Percentiles rank a stretch among this genome's conserved stretches.
These are phyloP conservation scores for Kentomonas sorsogonicus DNA, from an alignment of 208 protist genomes.

Conservation along the genomic window DNA sequence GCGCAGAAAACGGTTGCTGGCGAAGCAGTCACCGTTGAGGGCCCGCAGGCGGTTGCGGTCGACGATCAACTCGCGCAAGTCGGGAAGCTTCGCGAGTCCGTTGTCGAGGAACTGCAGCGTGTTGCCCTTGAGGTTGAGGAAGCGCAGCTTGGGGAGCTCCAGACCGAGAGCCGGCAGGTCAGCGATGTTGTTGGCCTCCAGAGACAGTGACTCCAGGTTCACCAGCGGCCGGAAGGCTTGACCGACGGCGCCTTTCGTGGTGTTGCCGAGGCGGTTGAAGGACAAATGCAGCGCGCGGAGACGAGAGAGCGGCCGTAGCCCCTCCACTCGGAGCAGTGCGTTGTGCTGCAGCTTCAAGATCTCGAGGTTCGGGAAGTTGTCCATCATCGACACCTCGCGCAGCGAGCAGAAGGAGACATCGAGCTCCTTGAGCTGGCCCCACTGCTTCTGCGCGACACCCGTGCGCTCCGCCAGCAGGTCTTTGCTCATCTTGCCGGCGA, in stretches of 20 bases:
- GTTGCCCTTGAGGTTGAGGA: constrained; percentile 88
- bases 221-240: constrained; percentile 35
- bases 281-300: constrained; percentile 80
- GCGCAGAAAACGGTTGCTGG: constrained; percentile 35
- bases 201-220: constrained; percentile 69
- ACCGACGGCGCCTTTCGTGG: constrained; percentile 27
- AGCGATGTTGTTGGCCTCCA: constrained; percentile 82
- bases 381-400: constrained; percentile 59
- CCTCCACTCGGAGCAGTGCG: constrained; percentile 40
- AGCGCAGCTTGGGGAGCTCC: constrained; percentile 52
- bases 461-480: constrained; percentile 70
- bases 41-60: constrained; percentile 86
- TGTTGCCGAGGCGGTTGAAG: constrained; percentile 65
- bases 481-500: constrained; percentile 72
- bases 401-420: constrained; percentile 78
- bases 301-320: constrained; percentile 34
- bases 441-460: constrained; percentile 22
- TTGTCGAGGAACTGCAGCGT: constrained; percentile 75
- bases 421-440: constrained; percentile 43
- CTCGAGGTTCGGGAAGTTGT: constrained; percentile 51
- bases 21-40: constrained; percentile 51
- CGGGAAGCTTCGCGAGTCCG: constrained; percentile 54
- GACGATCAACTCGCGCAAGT: constrained; percentile 88
- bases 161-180: constrained; percentile 50
- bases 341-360: constrained; percentile 84